Evolutionary conservation across 208 protist genomes (phyloP).

Genomic region (Trypanosoma caninum): DNA sequence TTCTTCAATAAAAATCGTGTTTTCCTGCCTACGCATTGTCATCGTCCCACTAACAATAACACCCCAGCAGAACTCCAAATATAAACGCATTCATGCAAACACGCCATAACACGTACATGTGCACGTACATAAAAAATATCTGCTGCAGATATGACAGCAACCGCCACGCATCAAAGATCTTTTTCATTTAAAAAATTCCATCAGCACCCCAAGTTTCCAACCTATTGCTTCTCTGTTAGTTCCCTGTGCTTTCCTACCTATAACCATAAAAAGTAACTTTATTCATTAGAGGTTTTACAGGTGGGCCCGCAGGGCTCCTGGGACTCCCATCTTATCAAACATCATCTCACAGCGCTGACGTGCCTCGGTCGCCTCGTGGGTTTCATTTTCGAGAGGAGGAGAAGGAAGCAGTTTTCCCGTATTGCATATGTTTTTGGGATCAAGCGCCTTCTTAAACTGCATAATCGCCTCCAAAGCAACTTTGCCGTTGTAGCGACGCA

Average conservation of each 20-base stretch:
- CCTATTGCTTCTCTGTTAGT: background rate
- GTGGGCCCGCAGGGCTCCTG: conserved; percentile 42
- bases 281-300: conserved; percentile 4
- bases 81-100: no score
- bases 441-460: conserved; percentile 71
- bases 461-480: conserved; percentile 67
- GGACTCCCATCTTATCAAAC: conserved; percentile 91
- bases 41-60: no score
- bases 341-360: conserved; percentile 72
- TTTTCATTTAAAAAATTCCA: no score
- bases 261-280: conserved; percentile 12
- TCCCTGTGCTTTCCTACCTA: background rate
- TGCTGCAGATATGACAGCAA: no score
- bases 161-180: no score
- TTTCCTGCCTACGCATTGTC: no score
- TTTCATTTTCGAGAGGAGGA: conserved; percentile 36
- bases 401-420: conserved; percentile 87
- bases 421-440: conserved; percentile 92
- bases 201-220: no score
- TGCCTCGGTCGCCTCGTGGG: conserved; percentile 24
- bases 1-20: no score
- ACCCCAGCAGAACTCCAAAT: no score
- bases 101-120: no score
- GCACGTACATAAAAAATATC: no score
- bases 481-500: conserved; percentile 77